Base-by-base conservation (phyloP, 768 basidiomycete species). In the Daedaleopsis nitida region DNA sequence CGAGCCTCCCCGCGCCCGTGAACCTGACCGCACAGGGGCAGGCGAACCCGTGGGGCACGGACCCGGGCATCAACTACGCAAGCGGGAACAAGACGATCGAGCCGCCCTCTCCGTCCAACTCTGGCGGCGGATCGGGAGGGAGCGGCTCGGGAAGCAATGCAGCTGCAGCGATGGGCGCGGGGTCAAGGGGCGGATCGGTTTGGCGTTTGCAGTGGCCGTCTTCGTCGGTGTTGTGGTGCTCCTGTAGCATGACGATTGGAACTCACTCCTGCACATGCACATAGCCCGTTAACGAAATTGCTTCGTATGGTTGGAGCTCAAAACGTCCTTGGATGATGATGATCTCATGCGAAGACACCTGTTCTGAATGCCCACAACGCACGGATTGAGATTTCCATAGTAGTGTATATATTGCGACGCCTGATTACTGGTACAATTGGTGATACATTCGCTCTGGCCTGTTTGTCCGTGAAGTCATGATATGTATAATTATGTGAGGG, bases 1-100 rank as follows among this genome's bases (percentile, higher is more conserved):
- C 64, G 17, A 63, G 54, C 48, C 73, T 75, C 21, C 78, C 79
- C 43, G 52, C 73, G 13, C 76, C 80, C 17, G 77, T 80, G 32
- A 78, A 82, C 69, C 68, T 83, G 57, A 72, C 77, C 12, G 71
- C 72, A 49, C 48, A 53, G 14, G 68, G 66, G 13, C 1, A 62
- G 68, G 65, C 65, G 24, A 70, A 68, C 43, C 73, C 71, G 58
- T 66, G 65, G 65, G 51, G 50, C 45, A 45, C 21, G 47, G 47
- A 66, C 53, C 61, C 61, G n/a, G 65, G 65, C 52, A 57, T 63
- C 61, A 56, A 60, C 48, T 66, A 66, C 43, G 45, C 53, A 45
- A 60, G 54, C 56, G 65, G 65, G 43, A 63, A 52, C 52, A 52
- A 63, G 61, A 47, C 45, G 50, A 52, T 59, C 61, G 48, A 19